Evolutionary conservation across 2,329 filamentous ascomycete genomes (phyloP).

Genomic region (Neopestalotiopsis rosae): DNA sequence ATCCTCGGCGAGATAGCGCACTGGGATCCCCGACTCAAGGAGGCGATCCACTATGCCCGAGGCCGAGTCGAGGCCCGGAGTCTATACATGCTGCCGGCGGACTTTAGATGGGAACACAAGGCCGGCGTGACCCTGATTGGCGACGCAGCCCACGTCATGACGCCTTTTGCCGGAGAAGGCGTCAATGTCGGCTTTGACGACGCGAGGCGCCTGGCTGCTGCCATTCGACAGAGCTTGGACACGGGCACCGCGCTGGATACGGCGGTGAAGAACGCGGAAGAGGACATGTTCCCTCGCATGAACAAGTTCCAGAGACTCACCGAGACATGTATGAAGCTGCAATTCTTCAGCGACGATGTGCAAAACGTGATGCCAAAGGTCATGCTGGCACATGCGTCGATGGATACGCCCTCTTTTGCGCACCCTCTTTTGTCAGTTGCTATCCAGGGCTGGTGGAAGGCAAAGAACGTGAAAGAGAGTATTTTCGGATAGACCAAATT

Average conservation of each 20-base stretch:
- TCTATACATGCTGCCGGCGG: constrained; percentile 59
- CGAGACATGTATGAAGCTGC: constrained; percentile 50
- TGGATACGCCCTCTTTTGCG: neutral
- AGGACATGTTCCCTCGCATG: constrained; percentile 44
- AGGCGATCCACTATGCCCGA: constrained; percentile 46
- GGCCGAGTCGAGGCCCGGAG: constrained; percentile 46
- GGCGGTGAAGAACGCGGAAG: constrained; percentile 45
- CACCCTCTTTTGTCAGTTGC: constrained; percentile 10
- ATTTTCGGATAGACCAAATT: neutral
- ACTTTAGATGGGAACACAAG: constrained; percentile 51
- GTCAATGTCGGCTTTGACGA: constrained; percentile 64
- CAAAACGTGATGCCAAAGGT: constrained; percentile 4
- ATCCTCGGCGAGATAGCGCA: constrained; percentile 41
- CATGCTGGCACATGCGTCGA: constrained; percentile 3
- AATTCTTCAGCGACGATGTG: constrained; percentile 45
- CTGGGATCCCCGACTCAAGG: constrained; percentile 49
- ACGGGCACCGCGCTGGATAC: constrained; percentile 25
- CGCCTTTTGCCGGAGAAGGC: constrained; percentile 62
- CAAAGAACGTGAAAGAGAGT: neutral
- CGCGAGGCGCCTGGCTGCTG: constrained; percentile 51
- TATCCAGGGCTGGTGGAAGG: constrained; percentile 15
- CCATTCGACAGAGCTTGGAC: constrained; percentile 40
- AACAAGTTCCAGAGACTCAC: constrained; percentile 44
- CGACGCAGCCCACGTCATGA: constrained; percentile 66
- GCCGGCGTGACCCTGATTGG: constrained; percentile 60